Evolutionary conservation across 164 flowering plant species (phyloP).

Genomic region (Annona cherimola): DNA sequence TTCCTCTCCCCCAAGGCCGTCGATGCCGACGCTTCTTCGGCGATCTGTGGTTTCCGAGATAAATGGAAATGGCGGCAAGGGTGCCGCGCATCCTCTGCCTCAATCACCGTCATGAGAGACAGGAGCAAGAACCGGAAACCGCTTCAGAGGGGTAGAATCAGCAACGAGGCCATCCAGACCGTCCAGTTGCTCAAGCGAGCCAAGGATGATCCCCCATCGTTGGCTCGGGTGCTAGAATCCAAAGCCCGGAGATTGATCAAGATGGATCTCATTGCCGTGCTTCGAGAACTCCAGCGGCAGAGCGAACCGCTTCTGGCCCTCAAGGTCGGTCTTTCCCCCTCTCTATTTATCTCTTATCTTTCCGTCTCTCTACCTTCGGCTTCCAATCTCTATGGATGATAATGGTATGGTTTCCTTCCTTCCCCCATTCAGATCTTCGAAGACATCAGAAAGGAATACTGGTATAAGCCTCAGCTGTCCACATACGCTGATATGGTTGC

Average conservation of each 20-base stretch:
- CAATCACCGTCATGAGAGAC: conserved; percentile 39
- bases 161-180: conserved; percentile 75
- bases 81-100: not conserved
- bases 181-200: conserved; percentile 64
- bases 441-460: conserved; percentile 53
- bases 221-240: conserved; percentile 31
- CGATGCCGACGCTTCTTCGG: not conserved
- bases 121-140: conserved; percentile 71
- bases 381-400: not conserved
- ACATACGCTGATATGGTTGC: conserved; percentile 53
- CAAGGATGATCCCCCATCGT: conserved; percentile 13
- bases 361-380: not conserved
- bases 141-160: conserved; percentile 67
- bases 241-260: conserved; percentile 52
- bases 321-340: conserved; percentile 32
- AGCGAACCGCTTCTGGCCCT: conserved; percentile 47
- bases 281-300: conserved; percentile 71
- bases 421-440: conserved; percentile 50
- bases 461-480: conserved; percentile 65
- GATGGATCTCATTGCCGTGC: conserved; percentile 65
- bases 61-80: not conserved
- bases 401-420: not conserved
- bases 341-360: not conserved
- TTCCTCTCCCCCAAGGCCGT: not conserved
- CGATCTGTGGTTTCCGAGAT: not conserved